phyloP scores from a whole-genome alignment of 1,284 basidiomycete genomes.

The Fistulina hepatica region DNA sequence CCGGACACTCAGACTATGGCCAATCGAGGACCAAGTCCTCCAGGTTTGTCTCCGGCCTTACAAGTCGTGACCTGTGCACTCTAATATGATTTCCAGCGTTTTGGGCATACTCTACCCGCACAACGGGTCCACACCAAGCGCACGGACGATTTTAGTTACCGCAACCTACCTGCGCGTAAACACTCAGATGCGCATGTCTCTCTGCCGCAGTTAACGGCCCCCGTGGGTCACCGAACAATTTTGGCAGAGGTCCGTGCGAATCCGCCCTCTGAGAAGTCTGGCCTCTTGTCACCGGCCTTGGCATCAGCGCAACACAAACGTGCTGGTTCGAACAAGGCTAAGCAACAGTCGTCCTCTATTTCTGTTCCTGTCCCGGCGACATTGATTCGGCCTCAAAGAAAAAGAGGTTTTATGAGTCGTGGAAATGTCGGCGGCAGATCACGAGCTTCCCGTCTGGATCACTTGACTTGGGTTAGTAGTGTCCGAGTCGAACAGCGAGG shows the following conservation, averaged over 20 bases:
- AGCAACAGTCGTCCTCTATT: conserved; percentile 1
- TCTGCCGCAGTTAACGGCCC: conserved; percentile 36
- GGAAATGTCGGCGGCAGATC: conserved; percentile 10
- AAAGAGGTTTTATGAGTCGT: too few relatives aligned
- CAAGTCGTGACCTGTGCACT: neutral
- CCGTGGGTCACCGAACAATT: conserved; percentile 53
- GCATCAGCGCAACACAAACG: too few relatives aligned
- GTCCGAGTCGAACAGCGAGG: too few relatives aligned
- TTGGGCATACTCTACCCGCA: neutral
- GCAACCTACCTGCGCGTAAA: conserved; percentile 37
- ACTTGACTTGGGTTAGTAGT: too few relatives aligned
- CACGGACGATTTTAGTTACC: conserved; percentile 14
- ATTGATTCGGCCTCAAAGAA: too few relatives aligned
- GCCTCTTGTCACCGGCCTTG: too few relatives aligned
- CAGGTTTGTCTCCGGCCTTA: conserved; percentile 29
- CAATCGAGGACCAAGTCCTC: conserved; percentile 63
- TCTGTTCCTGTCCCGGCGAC: too few relatives aligned
- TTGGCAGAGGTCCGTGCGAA: conserved; percentile 58
- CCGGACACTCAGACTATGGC: conserved; percentile 87
- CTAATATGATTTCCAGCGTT: neutral
- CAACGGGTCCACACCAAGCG: neutral
- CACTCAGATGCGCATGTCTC: conserved; percentile 30
- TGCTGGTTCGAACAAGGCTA: neutral
- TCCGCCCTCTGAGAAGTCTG: conserved; percentile 3
- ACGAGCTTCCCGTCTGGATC: too few relatives aligned